A percentile compares a stretch with the other conserved stretches of the same genome.
phyloP scores from a whole-genome alignment of 2,329 filamentous ascomycete genomes.

The Microcyclospora tardicrescens region DNA sequence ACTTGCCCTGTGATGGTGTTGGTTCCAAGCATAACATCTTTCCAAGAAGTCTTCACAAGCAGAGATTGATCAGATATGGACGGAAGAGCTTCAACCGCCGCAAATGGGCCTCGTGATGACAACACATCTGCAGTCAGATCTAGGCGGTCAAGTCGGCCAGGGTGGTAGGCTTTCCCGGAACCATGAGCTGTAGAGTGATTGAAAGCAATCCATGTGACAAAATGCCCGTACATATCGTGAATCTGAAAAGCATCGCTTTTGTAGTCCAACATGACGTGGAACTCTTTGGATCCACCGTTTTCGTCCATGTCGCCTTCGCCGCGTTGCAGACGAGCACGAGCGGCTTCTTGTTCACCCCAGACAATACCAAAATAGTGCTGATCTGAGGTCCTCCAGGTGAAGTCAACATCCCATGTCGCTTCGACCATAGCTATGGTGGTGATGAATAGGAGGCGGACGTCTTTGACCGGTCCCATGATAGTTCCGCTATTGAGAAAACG shows the following conservation, averaged over 20 bases:
- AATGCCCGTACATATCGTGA: constrained; percentile 5
- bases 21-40: constrained; percentile 6
- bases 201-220: constrained; percentile 9
- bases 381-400: constrained; percentile 20
- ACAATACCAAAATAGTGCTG: constrained; percentile 23
- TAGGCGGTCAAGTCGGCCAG: constrained; percentile 5
- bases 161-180: neutral
- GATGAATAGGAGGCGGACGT: constrained; percentile 27
- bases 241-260: constrained; percentile 9
- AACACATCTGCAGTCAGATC: constrained; percentile 4
- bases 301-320: neutral
- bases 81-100: neutral
- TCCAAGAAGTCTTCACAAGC: constrained; percentile 1
- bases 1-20: constrained; percentile 6
- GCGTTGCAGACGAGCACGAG: constrained; percentile 1
- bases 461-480: constrained; percentile 28
- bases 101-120: neutral
- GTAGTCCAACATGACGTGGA: constrained; percentile 8
- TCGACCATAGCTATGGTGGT: constrained; percentile 28
- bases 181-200: constrained; percentile 4
- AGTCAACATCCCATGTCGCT: constrained; percentile 18
- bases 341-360: constrained; percentile 9
- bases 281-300: constrained; percentile 4
- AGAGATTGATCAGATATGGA: constrained; percentile 1
- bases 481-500: constrained; percentile 37